These are phyloP conservation scores for Cyberlindnera mississippiensis DNA, from an alignment of 805 yeast species.

Conservation along the genomic window DNA sequence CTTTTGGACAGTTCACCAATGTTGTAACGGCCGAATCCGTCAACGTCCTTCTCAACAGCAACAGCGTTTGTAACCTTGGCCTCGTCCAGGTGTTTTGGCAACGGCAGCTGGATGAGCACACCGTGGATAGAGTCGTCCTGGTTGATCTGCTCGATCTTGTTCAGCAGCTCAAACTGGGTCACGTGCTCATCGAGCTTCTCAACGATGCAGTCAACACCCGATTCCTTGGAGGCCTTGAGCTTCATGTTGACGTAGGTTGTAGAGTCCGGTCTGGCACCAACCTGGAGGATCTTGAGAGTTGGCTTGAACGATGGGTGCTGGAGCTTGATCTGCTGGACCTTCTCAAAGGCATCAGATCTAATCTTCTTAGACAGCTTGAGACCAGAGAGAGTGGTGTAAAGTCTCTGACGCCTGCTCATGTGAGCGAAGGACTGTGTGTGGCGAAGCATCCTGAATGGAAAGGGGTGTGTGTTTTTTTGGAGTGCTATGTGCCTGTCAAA, in stretches of 20 bases:
- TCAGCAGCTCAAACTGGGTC: constrained; percentile 52
- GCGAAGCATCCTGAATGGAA: constrained; percentile 8
- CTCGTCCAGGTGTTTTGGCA: constrained; percentile 69
- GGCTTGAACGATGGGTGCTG: constrained; percentile 58
- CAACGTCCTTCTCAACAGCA: constrained; percentile 67
- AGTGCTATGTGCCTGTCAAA: too few species aligned
- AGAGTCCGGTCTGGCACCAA: constrained; percentile 75
- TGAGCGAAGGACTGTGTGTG: constrained; percentile 4
- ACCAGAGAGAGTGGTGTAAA: constrained; percentile 41
- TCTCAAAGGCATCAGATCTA: constrained; percentile 38
- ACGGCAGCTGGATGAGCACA: constrained; percentile 69
- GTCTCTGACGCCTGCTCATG: constrained; percentile 23
- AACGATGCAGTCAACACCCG: constrained; percentile 59
- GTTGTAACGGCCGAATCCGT: constrained; percentile 76
- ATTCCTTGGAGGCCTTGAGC: constrained; percentile 69
- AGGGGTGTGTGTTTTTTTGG: neutral
- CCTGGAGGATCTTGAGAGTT: constrained; percentile 65
- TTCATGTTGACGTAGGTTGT: constrained; percentile 81
- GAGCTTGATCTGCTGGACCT: constrained; percentile 30
- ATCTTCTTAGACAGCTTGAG: constrained; percentile 41
- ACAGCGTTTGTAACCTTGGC: constrained; percentile 65
- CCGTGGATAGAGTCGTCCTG: constrained; percentile 62
- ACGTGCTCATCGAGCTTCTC: constrained; percentile 55
- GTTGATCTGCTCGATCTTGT: constrained; percentile 53
- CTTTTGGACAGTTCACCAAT: constrained; percentile 74